Evolutionary conservation across 1,139 yeast species (phyloP).

Genomic region (Scheffersomyces titani): DNA sequence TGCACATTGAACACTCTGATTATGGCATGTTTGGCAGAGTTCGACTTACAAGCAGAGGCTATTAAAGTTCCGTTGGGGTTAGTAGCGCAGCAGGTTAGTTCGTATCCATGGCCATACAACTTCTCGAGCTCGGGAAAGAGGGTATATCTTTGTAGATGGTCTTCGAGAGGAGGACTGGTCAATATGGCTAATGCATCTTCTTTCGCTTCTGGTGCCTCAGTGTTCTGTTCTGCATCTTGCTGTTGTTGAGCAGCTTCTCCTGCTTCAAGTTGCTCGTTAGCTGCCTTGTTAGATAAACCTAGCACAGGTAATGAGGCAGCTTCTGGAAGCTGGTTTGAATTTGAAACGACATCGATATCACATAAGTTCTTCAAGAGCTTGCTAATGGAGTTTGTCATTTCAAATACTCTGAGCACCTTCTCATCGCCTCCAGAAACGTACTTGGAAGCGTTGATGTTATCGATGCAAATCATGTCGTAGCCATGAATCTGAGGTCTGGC

Average conservation of each 20-base stretch:
- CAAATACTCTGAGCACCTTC: constrained; percentile 85
- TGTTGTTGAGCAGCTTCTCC: constrained; percentile 39
- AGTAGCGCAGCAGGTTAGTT: constrained; percentile 76
- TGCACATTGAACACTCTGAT: constrained; percentile 69
- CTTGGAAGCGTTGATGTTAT: constrained; percentile 56
- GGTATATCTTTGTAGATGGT: constrained; percentile 86
- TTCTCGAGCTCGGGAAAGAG: constrained; percentile 95
- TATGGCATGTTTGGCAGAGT: constrained; percentile 81
- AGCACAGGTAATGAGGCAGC: constrained; percentile 91
- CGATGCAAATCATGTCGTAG: constrained; percentile 90
- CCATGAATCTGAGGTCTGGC: constrained; percentile 99
- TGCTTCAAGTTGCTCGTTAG: constrained; percentile 47
- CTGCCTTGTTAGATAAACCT: constrained; percentile 92
- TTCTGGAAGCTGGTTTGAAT: constrained; percentile 53
- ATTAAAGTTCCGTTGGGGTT: constrained; percentile 65
- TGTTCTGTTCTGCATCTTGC: constrained; percentile 38
- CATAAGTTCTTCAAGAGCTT: constrained; percentile 58
- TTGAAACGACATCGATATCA: constrained; percentile 34
- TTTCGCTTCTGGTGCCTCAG: constrained; percentile 32
- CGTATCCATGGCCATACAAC: constrained; percentile 96
- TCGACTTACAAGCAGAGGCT: constrained; percentile 92
- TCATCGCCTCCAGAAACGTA: constrained; percentile 97
- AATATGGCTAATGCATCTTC: constrained; percentile 49
- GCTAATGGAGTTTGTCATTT: constrained; percentile 82
- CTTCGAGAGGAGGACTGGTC: constrained; percentile 75